Percentiles rank a stretch among this genome's conserved stretches.
phyloP scores from a whole-genome alignment of 1,139 yeast species.

The Suhomyces yuchorum region DNA sequence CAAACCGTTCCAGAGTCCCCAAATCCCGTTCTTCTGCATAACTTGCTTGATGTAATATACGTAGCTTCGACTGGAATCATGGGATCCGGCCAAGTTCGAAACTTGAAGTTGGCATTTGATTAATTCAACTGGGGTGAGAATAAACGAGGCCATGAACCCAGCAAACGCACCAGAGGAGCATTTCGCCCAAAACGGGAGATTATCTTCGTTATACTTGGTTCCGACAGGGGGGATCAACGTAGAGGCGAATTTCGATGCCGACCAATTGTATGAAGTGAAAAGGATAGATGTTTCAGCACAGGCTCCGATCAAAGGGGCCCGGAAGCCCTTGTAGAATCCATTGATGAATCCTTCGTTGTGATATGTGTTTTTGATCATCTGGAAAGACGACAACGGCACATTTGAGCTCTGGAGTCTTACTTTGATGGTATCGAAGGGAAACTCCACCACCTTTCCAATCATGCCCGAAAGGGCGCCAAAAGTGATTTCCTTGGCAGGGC shows the following conservation, averaged over 20 bases:
- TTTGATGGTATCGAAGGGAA: slow-evolving; percentile 90
- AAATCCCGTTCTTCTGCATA: slow-evolving; percentile 51
- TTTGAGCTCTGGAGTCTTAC: slow-evolving; percentile 78
- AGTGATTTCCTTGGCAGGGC: slow-evolving; percentile 41
- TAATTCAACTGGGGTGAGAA: slow-evolving; percentile 86
- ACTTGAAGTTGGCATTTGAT: slow-evolving; percentile 90
- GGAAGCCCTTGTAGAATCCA: slow-evolving; percentile 60
- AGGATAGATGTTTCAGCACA: slow-evolving; percentile 80
- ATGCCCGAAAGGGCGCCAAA: slow-evolving; percentile 71
- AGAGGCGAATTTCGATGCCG: slow-evolving; percentile 34
- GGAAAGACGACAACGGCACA: slow-evolving; percentile 53
- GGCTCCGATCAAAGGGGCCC: slow-evolving; percentile 85
- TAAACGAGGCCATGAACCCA: slow-evolving; percentile 81
- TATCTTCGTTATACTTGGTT: slow-evolving; percentile 12
- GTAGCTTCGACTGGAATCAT: slow-evolving; percentile 17
- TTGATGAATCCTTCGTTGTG: slow-evolving; percentile 62
- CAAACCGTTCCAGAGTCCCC: slow-evolving; percentile 78
- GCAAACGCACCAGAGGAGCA: slow-evolving; percentile 75
- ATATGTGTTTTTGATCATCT: slow-evolving; percentile 64
- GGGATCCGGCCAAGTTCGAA: slow-evolving; percentile 43
- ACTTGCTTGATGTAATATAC: slow-evolving; percentile 47
- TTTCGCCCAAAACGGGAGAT: slow-evolving; percentile 41
- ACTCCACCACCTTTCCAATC: slow-evolving; percentile 81
- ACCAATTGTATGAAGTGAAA: slow-evolving; percentile 60
- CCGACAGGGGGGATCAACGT: slow-evolving; percentile 1